A percentile compares a stretch with the other conserved stretches of the same genome.
These are phyloP conservation scores for Cadophora malorum DNA, from an alignment of 2,329 filamentous ascomycete species.

Conservation along the genomic window DNA sequence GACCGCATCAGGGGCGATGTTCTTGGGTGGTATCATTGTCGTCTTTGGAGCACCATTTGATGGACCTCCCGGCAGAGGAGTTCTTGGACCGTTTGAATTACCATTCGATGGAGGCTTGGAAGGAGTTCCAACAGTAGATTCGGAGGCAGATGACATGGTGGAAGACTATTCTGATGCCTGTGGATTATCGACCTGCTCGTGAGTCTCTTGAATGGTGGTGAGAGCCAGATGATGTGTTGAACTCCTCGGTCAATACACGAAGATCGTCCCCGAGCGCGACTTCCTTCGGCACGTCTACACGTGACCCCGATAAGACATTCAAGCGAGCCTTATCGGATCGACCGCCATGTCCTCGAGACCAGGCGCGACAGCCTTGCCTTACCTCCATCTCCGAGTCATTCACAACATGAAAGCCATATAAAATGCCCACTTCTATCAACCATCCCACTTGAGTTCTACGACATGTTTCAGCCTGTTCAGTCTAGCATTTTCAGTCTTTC, in stretches of 20 bases:
- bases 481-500: constrained; percentile 21
- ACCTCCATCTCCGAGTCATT: constrained; percentile 20
- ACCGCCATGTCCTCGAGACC: constrained; percentile 23
- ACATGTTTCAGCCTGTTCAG: constrained; percentile 31
- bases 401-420: constrained; percentile 27
- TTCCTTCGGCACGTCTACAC: constrained; percentile 6
- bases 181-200: neutral
- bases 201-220: neutral
- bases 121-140: constrained; percentile 29
- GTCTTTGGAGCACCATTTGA: neutral
- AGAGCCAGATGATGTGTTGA: neutral
- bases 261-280: neutral
- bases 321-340: constrained; percentile 13
- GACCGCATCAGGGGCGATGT: neutral
- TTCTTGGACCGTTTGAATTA: constrained; percentile 12
- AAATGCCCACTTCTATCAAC: constrained; percentile 7
- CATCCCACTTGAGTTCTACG: constrained; percentile 15
- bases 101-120: constrained; percentile 1
- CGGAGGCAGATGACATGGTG: constrained; percentile 31
- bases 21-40: constrained; percentile 2
- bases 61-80: constrained; percentile 19
- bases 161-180: neutral
- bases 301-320: constrained; percentile 25
- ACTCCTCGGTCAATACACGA: neutral
- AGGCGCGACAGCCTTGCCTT: constrained; percentile 28